A percentile compares a stretch with the other conserved stretches of the same genome.
phyloP scores from a whole-genome alignment of 768 basidiomycete species.

The Megacollybia marginata region DNA sequence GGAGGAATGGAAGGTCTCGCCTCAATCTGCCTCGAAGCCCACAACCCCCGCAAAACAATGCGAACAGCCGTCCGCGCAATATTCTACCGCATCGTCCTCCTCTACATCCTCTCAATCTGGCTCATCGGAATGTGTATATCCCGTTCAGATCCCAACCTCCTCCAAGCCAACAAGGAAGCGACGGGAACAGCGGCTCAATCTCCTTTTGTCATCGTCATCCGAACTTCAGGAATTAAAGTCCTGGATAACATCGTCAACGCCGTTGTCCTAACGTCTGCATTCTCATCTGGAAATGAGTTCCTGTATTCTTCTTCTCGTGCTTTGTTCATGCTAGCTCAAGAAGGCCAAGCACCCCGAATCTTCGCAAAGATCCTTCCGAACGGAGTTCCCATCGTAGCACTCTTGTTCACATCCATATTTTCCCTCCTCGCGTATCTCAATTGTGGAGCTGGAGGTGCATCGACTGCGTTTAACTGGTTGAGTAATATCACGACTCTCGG shows the following conservation, averaged over 20 bases:
- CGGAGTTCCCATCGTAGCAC: constrained; percentile 30
- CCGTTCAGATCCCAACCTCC: constrained; percentile 37
- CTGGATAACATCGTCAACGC: constrained; percentile 32
- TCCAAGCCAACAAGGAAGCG: constrained; percentile 4
- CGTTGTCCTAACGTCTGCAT: constrained; percentile 42
- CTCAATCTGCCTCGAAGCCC: constrained; percentile 45
- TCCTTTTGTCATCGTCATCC: constrained; percentile 71
- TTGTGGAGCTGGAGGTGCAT: constrained; percentile 22
- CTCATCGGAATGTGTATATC: constrained; percentile 65
- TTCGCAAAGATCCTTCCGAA: constrained; percentile 28
- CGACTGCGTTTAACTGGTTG: constrained; percentile 33
- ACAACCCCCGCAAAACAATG: constrained; percentile 59
- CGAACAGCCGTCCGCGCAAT: constrained; percentile 58
- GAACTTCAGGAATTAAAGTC: constrained; percentile 50
- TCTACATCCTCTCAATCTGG: constrained; percentile 48
- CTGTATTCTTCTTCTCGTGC: constrained; percentile 41
- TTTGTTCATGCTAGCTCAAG: constrained; percentile 47
- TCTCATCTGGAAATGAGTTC: constrained; percentile 47
- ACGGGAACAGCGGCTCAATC: constrained; percentile 42
- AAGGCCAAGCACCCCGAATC: constrained; percentile 43
- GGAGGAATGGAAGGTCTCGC: constrained; percentile 48
- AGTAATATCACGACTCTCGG: constrained; percentile 27
- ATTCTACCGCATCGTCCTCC: constrained; percentile 27
- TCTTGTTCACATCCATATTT: constrained; percentile 28
- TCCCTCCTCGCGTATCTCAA: constrained; percentile 33